phyloP scores from a whole-genome alignment of 2,329 filamentous ascomycete genomes.

The Trichophyton mentagrophytes region DNA sequence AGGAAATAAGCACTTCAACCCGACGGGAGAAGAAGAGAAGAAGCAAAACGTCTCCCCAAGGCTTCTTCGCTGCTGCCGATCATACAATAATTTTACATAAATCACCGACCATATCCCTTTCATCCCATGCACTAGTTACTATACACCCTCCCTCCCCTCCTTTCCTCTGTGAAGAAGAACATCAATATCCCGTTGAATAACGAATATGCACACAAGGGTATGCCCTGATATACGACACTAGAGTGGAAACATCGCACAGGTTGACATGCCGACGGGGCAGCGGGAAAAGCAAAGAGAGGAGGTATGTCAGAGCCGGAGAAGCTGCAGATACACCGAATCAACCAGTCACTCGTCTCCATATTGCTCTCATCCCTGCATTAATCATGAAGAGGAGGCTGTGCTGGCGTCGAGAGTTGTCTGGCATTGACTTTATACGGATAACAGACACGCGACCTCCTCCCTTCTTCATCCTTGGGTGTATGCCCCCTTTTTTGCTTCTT shows the following conservation, averaged over 20 bases:
- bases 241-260: neutral
- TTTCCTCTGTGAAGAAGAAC: neutral
- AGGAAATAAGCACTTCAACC: neutral
- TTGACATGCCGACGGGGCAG: neutral
- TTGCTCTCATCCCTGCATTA: neutral
- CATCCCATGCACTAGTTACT: neutral
- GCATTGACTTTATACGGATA: conserved; percentile 1
- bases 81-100: neutral
- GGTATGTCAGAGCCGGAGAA: too few species aligned
- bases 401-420: neutral
- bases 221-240: neutral
- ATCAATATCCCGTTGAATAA: neutral
- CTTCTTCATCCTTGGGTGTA: neutral
- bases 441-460: conserved; percentile 2
- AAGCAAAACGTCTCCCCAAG: neutral
- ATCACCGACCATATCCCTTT: neutral
- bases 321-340: neutral
- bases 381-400: conserved; percentile 1
- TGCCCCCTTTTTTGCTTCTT: neutral
- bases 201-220: neutral
- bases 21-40: neutral
- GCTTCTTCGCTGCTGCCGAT: neutral
- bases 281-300: neutral
- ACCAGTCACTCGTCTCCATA: neutral
- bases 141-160: neutral